Base-by-base conservation (phyloP, 2,329 filamentous ascomycete genomes). In the Furcasterigmium sp. region DNA sequence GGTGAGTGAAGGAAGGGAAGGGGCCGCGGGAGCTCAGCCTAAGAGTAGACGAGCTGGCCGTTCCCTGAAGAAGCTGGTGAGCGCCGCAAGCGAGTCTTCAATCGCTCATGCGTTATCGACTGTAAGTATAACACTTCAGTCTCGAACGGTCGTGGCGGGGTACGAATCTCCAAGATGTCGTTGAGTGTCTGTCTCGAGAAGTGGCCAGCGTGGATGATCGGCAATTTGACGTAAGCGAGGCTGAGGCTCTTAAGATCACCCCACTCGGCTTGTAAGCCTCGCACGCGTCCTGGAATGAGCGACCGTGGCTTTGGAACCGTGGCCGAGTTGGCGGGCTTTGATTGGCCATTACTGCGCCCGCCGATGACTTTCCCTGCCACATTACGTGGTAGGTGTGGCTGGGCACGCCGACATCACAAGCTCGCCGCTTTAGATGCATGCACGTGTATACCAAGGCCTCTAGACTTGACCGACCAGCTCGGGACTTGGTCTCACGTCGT, bases 151-250 rank as follows among this genome's bases (percentile, higher is more conserved):
- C n/a, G n/a, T n/a, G n/a, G n/a, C n/a, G n/a, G n/a, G n/a, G n/a
- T n/a, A n/a, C n/a, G n/a, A n/a, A n/a, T n/a, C n/a, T n/a, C n/a
- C n/a, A n/a, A n/a, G n/a, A n/a, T n/a, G 23, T 26, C 7, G 23
- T 26, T 26, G 23, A 7, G 23, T 26, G 7, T 11, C 11, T 7
- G 11, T 7, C 7, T 17, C 32, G n/a, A 6, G n/a, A 35, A 35
- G 32, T 35, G 32, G 32, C 32, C 32, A 35, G 32, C 32, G 32
- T 35, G 32, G 32, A 17, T 35, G 32, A 35, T 35, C 32, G 32
- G 18, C 15, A 5, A 17, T n/a, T 17, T 9, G 15, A 17, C 32
- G 32, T 35, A 15, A 15, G 15, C 15, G 32, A 35, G 32, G 32
- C 32, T 35, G 32, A 32, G 13, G 29, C n/a, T n/a, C n/a, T n/a